A percentile compares a stretch with the other conserved stretches of the same genome.
These are phyloP conservation scores for Aegilops bicornis DNA, from an alignment of 176 grass and related monocot genomes.

Conservation along the genomic window DNA sequence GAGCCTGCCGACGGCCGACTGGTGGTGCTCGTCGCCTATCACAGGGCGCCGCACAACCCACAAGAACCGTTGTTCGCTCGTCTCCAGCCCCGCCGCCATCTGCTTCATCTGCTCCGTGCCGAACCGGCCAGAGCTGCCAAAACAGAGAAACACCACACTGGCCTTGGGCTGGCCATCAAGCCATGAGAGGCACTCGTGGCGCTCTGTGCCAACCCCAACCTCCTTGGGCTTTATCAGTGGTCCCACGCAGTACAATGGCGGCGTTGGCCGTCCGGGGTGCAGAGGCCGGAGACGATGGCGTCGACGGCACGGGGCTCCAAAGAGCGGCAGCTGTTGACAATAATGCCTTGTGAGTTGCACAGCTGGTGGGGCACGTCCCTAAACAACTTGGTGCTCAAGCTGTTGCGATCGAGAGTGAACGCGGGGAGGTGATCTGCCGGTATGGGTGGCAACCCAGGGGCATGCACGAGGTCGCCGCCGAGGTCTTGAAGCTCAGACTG, in stretches of 20 bases:
- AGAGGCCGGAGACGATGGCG: constrained; percentile 26
- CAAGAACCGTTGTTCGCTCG: constrained; percentile 37
- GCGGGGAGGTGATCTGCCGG: constrained; percentile 35
- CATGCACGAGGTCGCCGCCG: neutral
- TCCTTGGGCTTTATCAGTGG: constrained; percentile 37
- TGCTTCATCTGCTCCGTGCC: constrained; percentile 33
- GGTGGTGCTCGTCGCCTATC: too few relatives aligned
- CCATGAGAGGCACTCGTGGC: constrained; percentile 15
- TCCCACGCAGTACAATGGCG: constrained; percentile 28
- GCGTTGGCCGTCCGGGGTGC: constrained; percentile 23
- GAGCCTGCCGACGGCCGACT: neutral
- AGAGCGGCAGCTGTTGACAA: constrained; percentile 52
- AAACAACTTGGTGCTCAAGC: neutral
- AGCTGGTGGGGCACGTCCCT: neutral
- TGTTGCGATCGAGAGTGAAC: constrained; percentile 28
- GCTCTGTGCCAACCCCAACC: neutral
- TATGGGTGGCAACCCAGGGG: constrained; percentile 26
- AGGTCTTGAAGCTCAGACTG: constrained; percentile 1
- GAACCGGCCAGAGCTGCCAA: constrained; percentile 42
- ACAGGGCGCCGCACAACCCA: constrained; percentile 31
- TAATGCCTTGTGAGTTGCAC: constrained; percentile 31
- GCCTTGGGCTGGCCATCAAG: constrained; percentile 37
- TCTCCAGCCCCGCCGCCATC: constrained; percentile 32
- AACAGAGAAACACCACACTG: constrained; percentile 53
- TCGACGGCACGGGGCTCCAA: neutral